Evolutionary conservation across 257 asterid species (phyloP), one percentile per base, ranked within the genome.

Genomic region (Solanum infundibuliforme): DNA sequence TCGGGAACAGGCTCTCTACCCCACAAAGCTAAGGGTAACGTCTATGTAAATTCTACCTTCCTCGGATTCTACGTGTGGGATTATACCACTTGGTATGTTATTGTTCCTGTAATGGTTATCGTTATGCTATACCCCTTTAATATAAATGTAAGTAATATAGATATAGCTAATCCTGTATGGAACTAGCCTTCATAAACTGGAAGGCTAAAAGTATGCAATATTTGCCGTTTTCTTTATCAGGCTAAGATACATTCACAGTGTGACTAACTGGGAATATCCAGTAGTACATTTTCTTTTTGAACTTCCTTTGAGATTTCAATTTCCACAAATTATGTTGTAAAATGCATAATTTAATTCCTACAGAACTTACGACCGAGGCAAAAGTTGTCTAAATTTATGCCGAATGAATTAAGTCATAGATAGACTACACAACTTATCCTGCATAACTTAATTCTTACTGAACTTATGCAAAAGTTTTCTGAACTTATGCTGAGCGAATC

Each of bases 291-390:
- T 92, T 92, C 89, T 85, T 92, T 86, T 88, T 91, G 29, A 93
- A 90, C 92, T 95, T 95, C 91, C 98, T 93, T 34, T 87, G 91
- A 77, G 92, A 91, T 90, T 93, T 95, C 90, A 95, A 83, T 74
- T 92, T 14, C 58, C 21, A 48, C 20, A 48, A 48, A 48, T 48
- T 48, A 48, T 48, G 60, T 16, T 2, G 58, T 46, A 46, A 46
- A 46, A 46, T 46, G 20, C 58, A 46, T 46, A 46, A 46, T 13
- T 46, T 46, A 46, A 46, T 46, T 13, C 58, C 7, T 46, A 46
- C 3, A 2, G 58, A 46, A 46, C 58, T 46, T 46, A 46, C 7
- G 60, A 48, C 1, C 1, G 60, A 16, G 60, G 8, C 60, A 52
- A 52, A 52, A 52, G 8, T 52, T 52, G 0, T 1, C 62, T 5